Evolutionary conservation across 306 rosid species (phyloP).

Genomic region (Cucurbita pepo): DNA sequence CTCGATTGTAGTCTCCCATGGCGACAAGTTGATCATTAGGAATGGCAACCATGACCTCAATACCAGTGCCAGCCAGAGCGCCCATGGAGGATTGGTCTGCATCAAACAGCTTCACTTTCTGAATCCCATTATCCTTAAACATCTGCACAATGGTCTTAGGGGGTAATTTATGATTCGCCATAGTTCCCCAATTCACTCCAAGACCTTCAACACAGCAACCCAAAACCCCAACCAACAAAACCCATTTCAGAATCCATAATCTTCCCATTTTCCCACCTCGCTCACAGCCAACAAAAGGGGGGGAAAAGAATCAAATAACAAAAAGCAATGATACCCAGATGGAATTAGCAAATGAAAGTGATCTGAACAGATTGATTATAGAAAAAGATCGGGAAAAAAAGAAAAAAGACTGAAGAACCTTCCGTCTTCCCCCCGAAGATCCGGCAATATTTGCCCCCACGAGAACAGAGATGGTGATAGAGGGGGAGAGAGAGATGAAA

Average conservation of each 20-base stretch:
- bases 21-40: conserved; percentile 71
- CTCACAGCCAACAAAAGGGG: background rate
- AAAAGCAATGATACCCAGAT: background rate
- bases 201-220: conserved; percentile 41
- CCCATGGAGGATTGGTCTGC: conserved; percentile 59
- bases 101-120: conserved; percentile 84
- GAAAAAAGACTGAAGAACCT: background rate
- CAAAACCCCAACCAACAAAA: conserved; percentile 23
- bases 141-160: conserved; percentile 65
- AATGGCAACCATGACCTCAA: conserved; percentile 93
- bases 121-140: conserved; percentile 76
- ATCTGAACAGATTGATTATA: background rate
- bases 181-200: conserved; percentile 97
- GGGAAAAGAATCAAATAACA: background rate
- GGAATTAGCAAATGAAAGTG: background rate
- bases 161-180: conserved; percentile 59
- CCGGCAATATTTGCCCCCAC: conserved; percentile 11
- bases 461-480: conserved; percentile 13
- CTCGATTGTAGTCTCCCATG: conserved; percentile 44
- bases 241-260: conserved; percentile 13
- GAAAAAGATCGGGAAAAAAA: background rate
- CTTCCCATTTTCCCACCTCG: conserved; percentile 19
- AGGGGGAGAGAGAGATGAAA: background rate
- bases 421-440: conserved; percentile 12
- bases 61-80: conserved; percentile 58